phyloP scores from a whole-genome alignment of 441 rosid species.

The Geranium incanum region DNA sequence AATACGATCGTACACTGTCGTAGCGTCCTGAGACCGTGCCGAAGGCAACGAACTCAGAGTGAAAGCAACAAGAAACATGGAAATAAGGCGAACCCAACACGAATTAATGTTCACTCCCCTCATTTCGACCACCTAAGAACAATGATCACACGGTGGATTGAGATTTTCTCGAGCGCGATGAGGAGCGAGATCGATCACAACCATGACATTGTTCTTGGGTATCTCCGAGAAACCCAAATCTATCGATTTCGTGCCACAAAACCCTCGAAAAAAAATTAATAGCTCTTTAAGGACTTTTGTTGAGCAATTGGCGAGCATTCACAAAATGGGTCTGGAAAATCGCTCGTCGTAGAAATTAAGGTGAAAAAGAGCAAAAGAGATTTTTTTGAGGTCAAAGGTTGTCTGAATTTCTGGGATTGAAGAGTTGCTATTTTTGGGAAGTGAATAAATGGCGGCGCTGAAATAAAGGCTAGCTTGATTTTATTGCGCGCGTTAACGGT shows the following conservation, averaged over 20 bases:
- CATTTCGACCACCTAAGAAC: neutral
- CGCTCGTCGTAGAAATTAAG: constrained; percentile 1
- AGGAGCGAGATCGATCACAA: neutral
- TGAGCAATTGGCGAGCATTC: neutral
- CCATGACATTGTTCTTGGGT: constrained; percentile 1
- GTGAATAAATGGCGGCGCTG: neutral
- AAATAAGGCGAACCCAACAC: constrained; percentile 3
- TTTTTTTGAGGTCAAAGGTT: neutral
- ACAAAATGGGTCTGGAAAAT: neutral
- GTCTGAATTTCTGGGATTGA: neutral
- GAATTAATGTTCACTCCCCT: neutral
- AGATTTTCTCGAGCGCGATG: neutral
- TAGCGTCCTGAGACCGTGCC: neutral
- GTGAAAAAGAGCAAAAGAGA: neutral
- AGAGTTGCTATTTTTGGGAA: constrained; percentile 3
- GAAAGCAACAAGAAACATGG: neutral
- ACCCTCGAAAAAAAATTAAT: neutral
- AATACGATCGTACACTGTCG: neutral
- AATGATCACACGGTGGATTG: neutral
- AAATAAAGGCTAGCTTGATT: neutral
- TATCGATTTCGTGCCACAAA: neutral
- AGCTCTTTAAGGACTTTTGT: neutral
- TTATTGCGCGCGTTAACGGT: neutral
- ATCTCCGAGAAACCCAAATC: neutral
- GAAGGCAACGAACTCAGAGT: constrained; percentile 1